A percentile compares a stretch with the other conserved stretches of the same genome.
phyloP scores from a whole-genome alignment of 495 filamentous ascomycete species.

The Clavariopsis aquatica region DNA sequence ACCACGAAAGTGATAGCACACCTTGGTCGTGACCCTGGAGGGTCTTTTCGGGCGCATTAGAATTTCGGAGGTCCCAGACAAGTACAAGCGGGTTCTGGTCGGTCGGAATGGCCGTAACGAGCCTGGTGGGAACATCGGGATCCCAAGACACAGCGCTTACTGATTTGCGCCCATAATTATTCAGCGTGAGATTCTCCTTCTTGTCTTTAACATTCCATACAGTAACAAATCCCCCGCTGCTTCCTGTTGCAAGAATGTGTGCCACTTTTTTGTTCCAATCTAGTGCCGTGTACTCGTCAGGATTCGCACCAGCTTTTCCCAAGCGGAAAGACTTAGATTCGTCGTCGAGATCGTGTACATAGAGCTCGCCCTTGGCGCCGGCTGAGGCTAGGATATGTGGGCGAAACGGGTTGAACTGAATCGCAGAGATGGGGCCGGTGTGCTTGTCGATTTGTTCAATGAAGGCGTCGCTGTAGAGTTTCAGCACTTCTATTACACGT shows the following conservation, averaged over 20 bases:
- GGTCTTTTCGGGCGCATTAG: slow-evolving; percentile 88
- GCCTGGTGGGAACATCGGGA: slow-evolving; percentile 86
- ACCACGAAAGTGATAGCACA: slow-evolving; percentile 94
- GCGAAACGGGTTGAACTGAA: slow-evolving; percentile 96
- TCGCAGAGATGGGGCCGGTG: slow-evolving; percentile 85
- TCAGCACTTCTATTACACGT: slow-evolving; percentile 16
- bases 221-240: slow-evolving; percentile 91
- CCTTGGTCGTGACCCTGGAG: slow-evolving; percentile 89
- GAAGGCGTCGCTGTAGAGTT: slow-evolving; percentile 63
- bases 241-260: slow-evolving; percentile 93
- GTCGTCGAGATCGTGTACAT: slow-evolving; percentile 91
- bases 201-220: slow-evolving; percentile 98
- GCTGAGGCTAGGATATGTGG: slow-evolving; percentile 90
- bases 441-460: slow-evolving; percentile 92
- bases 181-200: slow-evolving; percentile 92
- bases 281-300: slow-evolving; percentile 90
- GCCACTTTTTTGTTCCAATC: slow-evolving; percentile 99
- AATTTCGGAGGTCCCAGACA: slow-evolving; percentile 94
- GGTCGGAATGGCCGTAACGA: slow-evolving; percentile 88
- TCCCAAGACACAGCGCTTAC: slow-evolving; percentile 98
- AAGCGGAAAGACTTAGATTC: slow-evolving; percentile 77
- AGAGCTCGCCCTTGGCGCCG: slow-evolving; percentile 94
- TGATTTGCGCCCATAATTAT: slow-evolving; percentile 86
- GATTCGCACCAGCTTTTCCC: slow-evolving; percentile 80
- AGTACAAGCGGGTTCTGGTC: slow-evolving; percentile 87